phyloP scores from a whole-genome alignment of 2,329 filamentous ascomycete species.

The Phialophora expanda region DNA sequence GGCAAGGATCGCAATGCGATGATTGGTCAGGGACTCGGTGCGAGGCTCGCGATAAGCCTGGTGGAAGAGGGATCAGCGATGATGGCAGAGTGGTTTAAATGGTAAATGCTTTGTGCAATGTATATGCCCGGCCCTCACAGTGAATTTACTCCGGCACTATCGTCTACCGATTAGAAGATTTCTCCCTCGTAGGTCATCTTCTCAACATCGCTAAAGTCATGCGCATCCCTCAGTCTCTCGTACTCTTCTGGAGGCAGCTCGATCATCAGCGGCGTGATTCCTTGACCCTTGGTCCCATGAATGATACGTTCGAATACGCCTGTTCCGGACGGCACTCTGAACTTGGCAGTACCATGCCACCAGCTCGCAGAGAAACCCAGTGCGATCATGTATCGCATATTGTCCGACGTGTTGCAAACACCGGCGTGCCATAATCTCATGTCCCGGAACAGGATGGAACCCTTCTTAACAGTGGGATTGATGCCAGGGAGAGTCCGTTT shows the following conservation, averaged over 20 bases:
- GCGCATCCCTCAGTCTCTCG: conserved; percentile 23
- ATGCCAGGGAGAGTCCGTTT: conserved; percentile 44
- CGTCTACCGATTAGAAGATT: conserved; percentile 11
- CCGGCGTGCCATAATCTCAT: conserved; percentile 68
- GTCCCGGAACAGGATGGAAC: conserved; percentile 63
- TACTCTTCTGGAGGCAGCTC: conserved; percentile 24
- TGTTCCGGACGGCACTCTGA: conserved; percentile 20
- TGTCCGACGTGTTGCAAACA: conserved; percentile 61
- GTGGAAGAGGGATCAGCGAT: too few species aligned
- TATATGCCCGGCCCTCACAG: not conserved
- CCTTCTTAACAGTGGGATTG: conserved; percentile 53
- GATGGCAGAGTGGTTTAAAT: not conserved
- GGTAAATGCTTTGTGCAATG: not conserved
- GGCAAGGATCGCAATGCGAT: not conserved
- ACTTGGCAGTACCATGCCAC: conserved; percentile 28
- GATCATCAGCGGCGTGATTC: conserved; percentile 24
- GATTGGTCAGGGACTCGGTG: not conserved
- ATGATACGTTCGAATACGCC: conserved; percentile 23
- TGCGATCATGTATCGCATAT: conserved; percentile 60
- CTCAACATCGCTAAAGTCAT: conserved; percentile 28
- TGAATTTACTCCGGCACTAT: not conserved
- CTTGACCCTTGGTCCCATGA: conserved; percentile 25
- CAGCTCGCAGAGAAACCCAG: conserved; percentile 32
- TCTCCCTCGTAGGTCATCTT: conserved; percentile 30
- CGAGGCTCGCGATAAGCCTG: not conserved